Base-by-base conservation (phyloP, 352 stramenopile species). In the Globisporangium spinosum region DNA sequence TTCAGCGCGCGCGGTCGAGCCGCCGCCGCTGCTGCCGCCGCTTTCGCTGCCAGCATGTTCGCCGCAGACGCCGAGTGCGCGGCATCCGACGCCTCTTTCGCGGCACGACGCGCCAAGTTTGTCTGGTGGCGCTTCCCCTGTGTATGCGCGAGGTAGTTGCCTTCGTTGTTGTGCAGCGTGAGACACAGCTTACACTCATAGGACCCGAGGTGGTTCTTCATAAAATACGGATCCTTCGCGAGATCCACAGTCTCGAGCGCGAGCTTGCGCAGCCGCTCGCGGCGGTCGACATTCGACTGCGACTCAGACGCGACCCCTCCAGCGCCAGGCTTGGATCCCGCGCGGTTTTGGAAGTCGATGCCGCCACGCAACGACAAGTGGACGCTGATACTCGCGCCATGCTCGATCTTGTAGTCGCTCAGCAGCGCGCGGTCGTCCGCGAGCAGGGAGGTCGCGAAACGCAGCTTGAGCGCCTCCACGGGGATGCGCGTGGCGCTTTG, bases 101-200 rank as follows among this genome's bases (percentile, higher is more conserved):
- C 86, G 7, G 95, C 97, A 25, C 97, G 89, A 43, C 93, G 80
- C 12, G 90, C 94, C 65, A 99, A 80, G 70, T 98, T 98, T 23
- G 89, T 94, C 89, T 99, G 97, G 84, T 99, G 98, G 56, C 98
- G 95, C 85, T 99, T 99, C 56, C 97, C 98, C 80, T 99, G 98
- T 45, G 98, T 99, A 77, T 99, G 98, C 27, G 98, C 97, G 64
- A 99, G 82, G 79, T 99, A 99, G 76, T 99, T 99, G 32, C 95
- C 97, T 80, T 99, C 97, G 73, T 98, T 99, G 68, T 97, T 98
- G 85, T 99, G 98, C 59, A 99, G 76, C 29, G 98, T 99, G 45
- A 99, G 86, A 79, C 98, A 99, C 6, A 99, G 78, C 78, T 99
- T 99, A 71, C 98, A 99, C 84, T 99, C 98, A 77, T 99, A 99